A percentile compares a stretch with the other conserved stretches of the same genome.
Evolutionary conservation across 441 rosid species (phyloP).

Genomic region (Adansonia grandidieri): DNA sequence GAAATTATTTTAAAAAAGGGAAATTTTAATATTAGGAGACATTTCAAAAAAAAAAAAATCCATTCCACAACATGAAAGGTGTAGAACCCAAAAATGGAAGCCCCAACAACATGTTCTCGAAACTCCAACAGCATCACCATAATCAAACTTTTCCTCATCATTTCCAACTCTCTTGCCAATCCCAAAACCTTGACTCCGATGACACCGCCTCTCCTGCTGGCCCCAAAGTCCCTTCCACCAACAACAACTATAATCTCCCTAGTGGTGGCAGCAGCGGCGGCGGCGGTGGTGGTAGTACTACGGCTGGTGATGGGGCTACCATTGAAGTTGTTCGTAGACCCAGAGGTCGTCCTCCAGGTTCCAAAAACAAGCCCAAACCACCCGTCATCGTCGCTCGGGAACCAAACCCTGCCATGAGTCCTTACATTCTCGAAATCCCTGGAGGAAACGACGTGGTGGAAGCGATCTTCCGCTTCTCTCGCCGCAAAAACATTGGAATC

Average conservation of each 20-base stretch:
- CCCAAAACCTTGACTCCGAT: constrained; percentile 36
- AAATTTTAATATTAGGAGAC: background rate
- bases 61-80: constrained; percentile 53
- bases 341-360: constrained; percentile 87
- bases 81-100: constrained; percentile 36
- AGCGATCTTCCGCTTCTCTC: constrained; percentile 65
- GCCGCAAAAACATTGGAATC: constrained; percentile 57
- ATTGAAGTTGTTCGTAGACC: constrained; percentile 72
- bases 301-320: constrained; percentile 63
- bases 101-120: constrained; percentile 42
- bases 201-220: constrained; percentile 23
- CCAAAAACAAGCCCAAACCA: constrained; percentile 78
- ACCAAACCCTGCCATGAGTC: constrained; percentile 71
- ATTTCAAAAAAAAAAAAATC: constrained; percentile 1
- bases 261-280: constrained; percentile 21
- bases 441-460: constrained; percentile 78
- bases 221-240: background rate
- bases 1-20: background rate
- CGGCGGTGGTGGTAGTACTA: constrained; percentile 41
- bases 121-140: constrained; percentile 33
- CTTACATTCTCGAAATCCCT: constrained; percentile 77
- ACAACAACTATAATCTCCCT: constrained; percentile 12
- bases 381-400: constrained; percentile 56
- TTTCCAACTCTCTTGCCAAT: constrained; percentile 49
- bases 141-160: constrained; percentile 46